phyloP scores from a whole-genome alignment of 805 yeast genomes.

The Candida coquimbonensis region DNA sequence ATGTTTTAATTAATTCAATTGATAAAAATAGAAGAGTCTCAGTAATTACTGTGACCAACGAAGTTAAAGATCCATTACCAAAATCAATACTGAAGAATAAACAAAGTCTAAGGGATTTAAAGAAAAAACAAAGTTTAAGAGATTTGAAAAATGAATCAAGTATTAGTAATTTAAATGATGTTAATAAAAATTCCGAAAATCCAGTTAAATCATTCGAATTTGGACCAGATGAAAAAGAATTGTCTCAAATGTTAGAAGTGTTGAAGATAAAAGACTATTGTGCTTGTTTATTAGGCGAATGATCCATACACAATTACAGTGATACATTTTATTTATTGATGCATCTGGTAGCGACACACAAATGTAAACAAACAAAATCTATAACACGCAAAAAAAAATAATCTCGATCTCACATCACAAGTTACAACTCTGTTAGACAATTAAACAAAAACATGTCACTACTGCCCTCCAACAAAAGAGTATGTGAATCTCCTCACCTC shows the following conservation, averaged over 20 bases:
- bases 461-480: background rate
- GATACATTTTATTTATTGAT: no score
- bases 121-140: background rate
- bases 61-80: no score
- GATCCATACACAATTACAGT: no score
- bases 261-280: conserved; percentile 20
- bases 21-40: background rate
- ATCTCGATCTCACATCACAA: no score
- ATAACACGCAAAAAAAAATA: background rate
- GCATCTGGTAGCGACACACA: background rate
- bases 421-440: no score
- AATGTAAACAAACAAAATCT: background rate
- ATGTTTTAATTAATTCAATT: conserved; percentile 1
- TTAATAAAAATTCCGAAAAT: background rate
- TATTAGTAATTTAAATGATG: background rate
- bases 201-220: background rate
- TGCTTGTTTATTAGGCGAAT: conserved; percentile 2
- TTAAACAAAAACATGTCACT: background rate
- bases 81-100: background rate
- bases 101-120: background rate
- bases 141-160: background rate
- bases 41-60: no score
- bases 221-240: conserved; percentile 5
- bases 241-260: conserved; percentile 22
- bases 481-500: background rate